Conservation (phyloP, 495 filamentous ascomycete species). For the Hypoxylon rickii region DNA sequence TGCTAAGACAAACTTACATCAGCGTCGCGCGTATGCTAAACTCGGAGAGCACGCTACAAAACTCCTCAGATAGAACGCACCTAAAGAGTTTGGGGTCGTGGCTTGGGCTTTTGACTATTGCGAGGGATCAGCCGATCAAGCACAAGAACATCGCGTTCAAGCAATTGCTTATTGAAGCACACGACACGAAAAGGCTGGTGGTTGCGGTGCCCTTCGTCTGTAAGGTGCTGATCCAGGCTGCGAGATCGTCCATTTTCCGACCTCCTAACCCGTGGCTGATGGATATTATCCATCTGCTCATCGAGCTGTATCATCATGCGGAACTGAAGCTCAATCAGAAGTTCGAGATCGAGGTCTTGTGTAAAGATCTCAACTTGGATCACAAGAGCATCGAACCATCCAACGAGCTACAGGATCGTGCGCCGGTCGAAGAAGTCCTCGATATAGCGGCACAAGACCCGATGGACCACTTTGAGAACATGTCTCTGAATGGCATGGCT, state of each 20-base stretch:
- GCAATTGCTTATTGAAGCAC: slow-evolving; percentile 88
- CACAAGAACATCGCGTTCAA: slow-evolving; percentile 97
- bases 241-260: slow-evolving; percentile 84
- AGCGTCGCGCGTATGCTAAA: slow-evolving; percentile 85
- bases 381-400: slow-evolving; percentile 86
- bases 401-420: slow-evolving; percentile 74
- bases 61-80: slow-evolving; percentile 77
- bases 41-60: slow-evolving; percentile 79
- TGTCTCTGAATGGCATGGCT: slow-evolving; percentile 72
- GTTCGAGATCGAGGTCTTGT: slow-evolving; percentile 97
- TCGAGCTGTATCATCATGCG: slow-evolving; percentile 90
- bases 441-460: slow-evolving; percentile 49
- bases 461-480: slow-evolving; percentile 76
- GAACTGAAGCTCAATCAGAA: slow-evolving; percentile 93
- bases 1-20: slow-evolving; percentile 90
- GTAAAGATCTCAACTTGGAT: slow-evolving; percentile 85
- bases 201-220: slow-evolving; percentile 96
- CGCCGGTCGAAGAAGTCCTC: slow-evolving; percentile 65
- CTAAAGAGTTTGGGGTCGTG: slow-evolving; percentile 90
- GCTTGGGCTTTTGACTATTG: slow-evolving; percentile 92
- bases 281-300: slow-evolving; percentile 85
- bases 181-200: slow-evolving; percentile 84
- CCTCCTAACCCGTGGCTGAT: slow-evolving; percentile 97
- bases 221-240: slow-evolving; percentile 85
- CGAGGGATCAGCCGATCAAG: slow-evolving; percentile 92